Conservation (phyloP, 2,329 filamentous ascomycete species). For the Cordyceps pruinosa region DNA sequence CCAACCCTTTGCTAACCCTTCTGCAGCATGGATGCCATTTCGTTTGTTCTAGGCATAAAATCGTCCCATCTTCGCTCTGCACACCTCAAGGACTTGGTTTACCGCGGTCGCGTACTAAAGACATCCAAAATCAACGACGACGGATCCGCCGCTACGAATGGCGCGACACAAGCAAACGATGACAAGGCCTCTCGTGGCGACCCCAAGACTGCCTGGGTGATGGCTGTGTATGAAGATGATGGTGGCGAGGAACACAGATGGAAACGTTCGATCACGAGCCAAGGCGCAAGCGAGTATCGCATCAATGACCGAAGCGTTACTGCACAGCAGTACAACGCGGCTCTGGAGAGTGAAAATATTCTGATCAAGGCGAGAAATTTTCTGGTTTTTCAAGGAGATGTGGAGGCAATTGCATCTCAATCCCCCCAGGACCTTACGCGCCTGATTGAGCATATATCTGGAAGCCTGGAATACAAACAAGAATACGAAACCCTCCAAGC, state of each 20-base stretch:
- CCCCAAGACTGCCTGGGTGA: slow-evolving; percentile 94
- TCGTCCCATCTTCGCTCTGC: slow-evolving; percentile 95
- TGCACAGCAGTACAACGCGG: slow-evolving; percentile 87
- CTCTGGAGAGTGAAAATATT: slow-evolving; percentile 89
- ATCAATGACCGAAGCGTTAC: slow-evolving; percentile 90
- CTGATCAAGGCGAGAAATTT: slow-evolving; percentile 97
- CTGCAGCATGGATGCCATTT: slow-evolving; percentile 92
- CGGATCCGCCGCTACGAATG: slow-evolving; percentile 63
- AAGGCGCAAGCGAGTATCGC: slow-evolving; percentile 87
- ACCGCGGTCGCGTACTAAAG: slow-evolving; percentile 87
- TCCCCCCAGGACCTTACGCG: slow-evolving; percentile 89
- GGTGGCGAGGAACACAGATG: slow-evolving; percentile 90
- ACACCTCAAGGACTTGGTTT: slow-evolving; percentile 89
- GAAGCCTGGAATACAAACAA: slow-evolving; percentile 86
- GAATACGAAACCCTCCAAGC: slow-evolving; percentile 89
- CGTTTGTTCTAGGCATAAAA: slow-evolving; percentile 96
- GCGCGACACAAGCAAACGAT: slow-evolving; percentile 53
- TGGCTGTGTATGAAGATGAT: slow-evolving; percentile 98
- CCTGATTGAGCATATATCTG: slow-evolving; percentile 94
- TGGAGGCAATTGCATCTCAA: slow-evolving; percentile 93
- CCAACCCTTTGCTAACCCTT: slow-evolving; percentile 10
- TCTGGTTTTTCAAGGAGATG: slow-evolving; percentile 95
- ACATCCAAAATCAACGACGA: slow-evolving; percentile 90
- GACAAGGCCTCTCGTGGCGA: slow-evolving; percentile 67
- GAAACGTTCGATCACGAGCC: slow-evolving; percentile 88